Percentiles rank a stretch among this genome's conserved stretches.
Evolutionary conservation across 257 asterid genomes (phyloP).

Genomic region (Coffea eugenioides): DNA sequence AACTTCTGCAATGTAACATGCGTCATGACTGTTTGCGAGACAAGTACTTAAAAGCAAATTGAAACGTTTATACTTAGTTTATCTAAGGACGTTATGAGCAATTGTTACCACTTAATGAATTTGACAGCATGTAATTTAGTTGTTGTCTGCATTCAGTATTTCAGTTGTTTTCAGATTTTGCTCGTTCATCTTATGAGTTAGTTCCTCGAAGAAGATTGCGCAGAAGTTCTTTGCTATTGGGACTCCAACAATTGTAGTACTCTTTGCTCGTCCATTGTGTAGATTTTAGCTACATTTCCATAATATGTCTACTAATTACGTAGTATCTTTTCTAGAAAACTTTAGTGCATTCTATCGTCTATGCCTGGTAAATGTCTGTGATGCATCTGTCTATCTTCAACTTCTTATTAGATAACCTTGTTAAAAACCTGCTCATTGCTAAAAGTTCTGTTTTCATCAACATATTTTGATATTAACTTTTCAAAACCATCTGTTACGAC

Average conservation of each 20-base stretch:
- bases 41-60: neutral
- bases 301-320: neutral
- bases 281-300: neutral
- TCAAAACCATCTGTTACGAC: constrained; percentile 15
- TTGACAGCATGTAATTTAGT: neutral
- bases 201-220: neutral
- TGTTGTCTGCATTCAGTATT: neutral
- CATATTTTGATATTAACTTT: constrained; percentile 11
- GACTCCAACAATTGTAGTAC: too few species aligned
- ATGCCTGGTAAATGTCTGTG: neutral
- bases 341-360: neutral
- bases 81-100: neutral
- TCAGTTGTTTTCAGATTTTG: neutral
- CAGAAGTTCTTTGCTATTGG: neutral
- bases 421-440: neutral
- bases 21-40: neutral
- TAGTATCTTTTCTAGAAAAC: neutral
- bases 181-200: neutral
- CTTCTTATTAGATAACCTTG: neutral
- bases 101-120: neutral
- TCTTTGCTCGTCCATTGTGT: neutral
- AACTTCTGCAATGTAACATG: neutral
- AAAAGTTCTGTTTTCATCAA: constrained; percentile 4
- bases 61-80: neutral
- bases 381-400: neutral